A percentile compares a stretch with the other conserved stretches of the same genome.
phyloP scores from a whole-genome alignment of 2,329 filamentous ascomycete genomes.

The Microsporum canis region DNA sequence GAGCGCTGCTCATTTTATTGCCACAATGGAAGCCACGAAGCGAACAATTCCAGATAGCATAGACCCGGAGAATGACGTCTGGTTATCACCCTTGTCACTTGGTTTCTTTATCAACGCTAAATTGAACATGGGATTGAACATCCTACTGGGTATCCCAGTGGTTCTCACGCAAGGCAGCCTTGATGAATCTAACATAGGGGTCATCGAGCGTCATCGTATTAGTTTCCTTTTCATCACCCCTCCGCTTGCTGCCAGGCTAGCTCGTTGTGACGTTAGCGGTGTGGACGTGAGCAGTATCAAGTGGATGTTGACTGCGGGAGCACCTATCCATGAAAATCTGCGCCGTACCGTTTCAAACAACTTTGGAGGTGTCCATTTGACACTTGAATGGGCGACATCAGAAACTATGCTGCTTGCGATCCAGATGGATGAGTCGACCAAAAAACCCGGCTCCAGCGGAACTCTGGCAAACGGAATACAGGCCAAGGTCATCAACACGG shows the following conservation, averaged over 20 bases:
- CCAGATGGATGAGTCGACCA: constrained; percentile 15
- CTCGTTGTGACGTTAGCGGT: constrained; percentile 12
- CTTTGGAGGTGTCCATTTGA: constrained; percentile 16
- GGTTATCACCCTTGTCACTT: constrained; percentile 18
- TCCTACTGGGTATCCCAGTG: constrained; percentile 21
- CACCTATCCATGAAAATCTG: constrained; percentile 19
- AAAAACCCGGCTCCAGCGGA: constrained; percentile 16
- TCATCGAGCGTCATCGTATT: constrained; percentile 16
- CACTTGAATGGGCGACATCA: constrained; percentile 19
- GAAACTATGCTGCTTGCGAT: constrained; percentile 21
- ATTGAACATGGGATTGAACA: constrained; percentile 20
- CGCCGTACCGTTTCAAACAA: constrained; percentile 14
- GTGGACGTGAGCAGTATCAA: constrained; percentile 17
- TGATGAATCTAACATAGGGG: constrained; percentile 13
- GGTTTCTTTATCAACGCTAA: constrained; percentile 23
- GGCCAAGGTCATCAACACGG: constrained; percentile 14
- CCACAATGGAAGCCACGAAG: constrained; percentile 16
- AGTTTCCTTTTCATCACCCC: constrained; percentile 20
- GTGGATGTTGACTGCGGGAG: constrained; percentile 20
- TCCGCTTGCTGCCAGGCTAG: constrained; percentile 17
- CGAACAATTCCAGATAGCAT: constrained; percentile 18
- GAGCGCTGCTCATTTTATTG: constrained; percentile 17
- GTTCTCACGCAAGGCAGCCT: constrained; percentile 16
- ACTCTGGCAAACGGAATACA: constrained; percentile 10
- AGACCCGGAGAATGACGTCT: constrained; percentile 17